Percentiles rank a stretch among this genome's conserved stretches.
Evolutionary conservation across 2,329 filamentous ascomycete genomes (phyloP).

Genomic region (Calonectria multiphialidica): DNA sequence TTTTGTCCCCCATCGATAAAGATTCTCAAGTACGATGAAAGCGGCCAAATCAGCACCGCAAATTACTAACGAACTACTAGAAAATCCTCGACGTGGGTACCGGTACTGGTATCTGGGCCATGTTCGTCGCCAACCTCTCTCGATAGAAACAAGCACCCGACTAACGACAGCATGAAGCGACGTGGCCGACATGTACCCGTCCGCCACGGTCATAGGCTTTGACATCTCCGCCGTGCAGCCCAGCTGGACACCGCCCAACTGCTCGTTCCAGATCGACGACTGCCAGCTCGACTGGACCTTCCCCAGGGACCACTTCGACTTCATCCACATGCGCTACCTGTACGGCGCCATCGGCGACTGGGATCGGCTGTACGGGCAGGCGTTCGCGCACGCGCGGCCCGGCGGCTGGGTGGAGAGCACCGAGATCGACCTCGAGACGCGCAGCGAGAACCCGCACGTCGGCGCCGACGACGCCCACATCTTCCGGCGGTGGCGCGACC

Average conservation of each 20-base stretch:
- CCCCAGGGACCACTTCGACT: slow-evolving; percentile 61
- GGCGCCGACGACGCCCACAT: slow-evolving; percentile 28
- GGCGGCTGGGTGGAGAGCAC: slow-evolving; percentile 45
- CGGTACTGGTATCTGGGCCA: slow-evolving; percentile 69
- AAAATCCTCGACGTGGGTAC: slow-evolving; percentile 64
- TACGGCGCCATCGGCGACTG: slow-evolving; percentile 70
- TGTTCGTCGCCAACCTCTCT: slow-evolving; percentile 15
- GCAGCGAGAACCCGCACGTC: slow-evolving; percentile 25
- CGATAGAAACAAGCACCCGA: not conserved
- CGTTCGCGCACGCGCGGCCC: slow-evolving; percentile 61
- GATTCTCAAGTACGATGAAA: slow-evolving; percentile 17
- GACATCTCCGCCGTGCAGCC: slow-evolving; percentile 53
- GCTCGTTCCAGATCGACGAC: slow-evolving; percentile 51
- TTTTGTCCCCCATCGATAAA: slow-evolving; percentile 43
- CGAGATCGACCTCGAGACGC: slow-evolving; percentile 36
- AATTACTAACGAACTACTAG: slow-evolving; percentile 6
- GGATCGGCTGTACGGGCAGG: slow-evolving; percentile 64
- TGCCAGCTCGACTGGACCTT: slow-evolving; percentile 58
- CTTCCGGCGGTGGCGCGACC: slow-evolving; percentile 42
- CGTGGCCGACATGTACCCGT: slow-evolving; percentile 46
- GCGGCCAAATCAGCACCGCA: fast-evolving
- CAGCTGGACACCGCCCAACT: slow-evolving; percentile 45
- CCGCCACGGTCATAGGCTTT: slow-evolving; percentile 46
- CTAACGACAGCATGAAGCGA: slow-evolving; percentile 30
- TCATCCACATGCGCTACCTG: slow-evolving; percentile 69